phyloP scores from a whole-genome alignment of 148 eudicot genomes.

The Gaultheria prostrata region DNA sequence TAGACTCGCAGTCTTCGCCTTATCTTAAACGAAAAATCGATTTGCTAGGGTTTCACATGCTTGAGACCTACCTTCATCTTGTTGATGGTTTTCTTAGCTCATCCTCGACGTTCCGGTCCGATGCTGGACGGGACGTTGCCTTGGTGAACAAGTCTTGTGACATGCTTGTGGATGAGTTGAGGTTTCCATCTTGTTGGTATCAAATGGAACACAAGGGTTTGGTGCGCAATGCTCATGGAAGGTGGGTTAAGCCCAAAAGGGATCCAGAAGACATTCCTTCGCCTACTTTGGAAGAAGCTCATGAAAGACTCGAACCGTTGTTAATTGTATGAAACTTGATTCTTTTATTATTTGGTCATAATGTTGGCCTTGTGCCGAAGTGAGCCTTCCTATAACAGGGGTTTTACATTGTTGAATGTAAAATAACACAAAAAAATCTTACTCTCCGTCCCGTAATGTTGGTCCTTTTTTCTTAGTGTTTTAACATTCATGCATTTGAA shows the following conservation, averaged over 20 bases:
- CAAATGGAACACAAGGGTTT: conserved; percentile 61
- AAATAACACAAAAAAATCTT: background rate
- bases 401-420: background rate
- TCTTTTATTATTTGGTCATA: background rate
- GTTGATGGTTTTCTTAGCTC: conserved; percentile 53
- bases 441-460: no score
- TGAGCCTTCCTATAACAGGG: background rate
- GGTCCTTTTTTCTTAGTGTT: no score
- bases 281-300: conserved; percentile 29
- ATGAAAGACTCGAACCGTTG: conserved; percentile 11
- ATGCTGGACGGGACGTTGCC: conserved; percentile 60
- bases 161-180: conserved; percentile 57
- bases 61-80: conserved; percentile 66
- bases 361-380: background rate
- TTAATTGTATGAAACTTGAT: background rate
- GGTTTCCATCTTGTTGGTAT: conserved; percentile 64
- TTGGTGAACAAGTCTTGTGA: conserved; percentile 71
- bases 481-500: no score
- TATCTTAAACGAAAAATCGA: conserved; percentile 57
- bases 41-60: conserved; percentile 55
- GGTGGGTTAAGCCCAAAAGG: conserved; percentile 76
- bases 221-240: conserved; percentile 49
- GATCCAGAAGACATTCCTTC: conserved; percentile 73
- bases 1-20: conserved; percentile 58
- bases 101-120: conserved; percentile 33